A percentile compares a stretch with the other conserved stretches of the same genome.
Conservation (phyloP, 768 basidiomycete genomes). For the Collybia nuda region DNA sequence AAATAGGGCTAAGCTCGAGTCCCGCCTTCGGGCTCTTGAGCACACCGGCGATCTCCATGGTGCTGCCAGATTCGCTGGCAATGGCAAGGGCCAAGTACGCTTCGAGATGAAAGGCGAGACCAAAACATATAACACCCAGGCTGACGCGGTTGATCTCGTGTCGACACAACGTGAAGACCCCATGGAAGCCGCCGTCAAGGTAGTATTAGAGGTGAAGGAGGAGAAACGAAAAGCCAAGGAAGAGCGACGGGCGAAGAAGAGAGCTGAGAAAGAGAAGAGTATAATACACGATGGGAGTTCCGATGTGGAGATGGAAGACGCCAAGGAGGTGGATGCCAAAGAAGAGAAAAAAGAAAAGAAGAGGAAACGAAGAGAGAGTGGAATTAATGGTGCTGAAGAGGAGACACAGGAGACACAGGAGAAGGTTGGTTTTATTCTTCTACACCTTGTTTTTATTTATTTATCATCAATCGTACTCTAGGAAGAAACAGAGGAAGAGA, state of each 20-base stretch:
- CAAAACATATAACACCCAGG: constrained; percentile 82
- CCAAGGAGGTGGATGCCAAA: constrained; percentile 48
- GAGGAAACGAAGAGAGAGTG: constrained; percentile 59
- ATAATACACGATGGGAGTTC: constrained; percentile 34
- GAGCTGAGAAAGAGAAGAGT: constrained; percentile 46
- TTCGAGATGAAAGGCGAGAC: constrained; percentile 83
- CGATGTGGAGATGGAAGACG: constrained; percentile 23
- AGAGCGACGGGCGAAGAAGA: constrained; percentile 71
- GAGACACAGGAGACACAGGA: constrained; percentile 23
- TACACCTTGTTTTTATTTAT: constrained; percentile 2
- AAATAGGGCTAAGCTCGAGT: constrained; percentile 94
- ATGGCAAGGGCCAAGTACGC: constrained; percentile 67
- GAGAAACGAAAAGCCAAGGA: constrained; percentile 85
- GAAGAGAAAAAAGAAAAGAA: constrained; percentile 43
- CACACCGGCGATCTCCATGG: constrained; percentile 73
- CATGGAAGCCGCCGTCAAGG: constrained; percentile 72
- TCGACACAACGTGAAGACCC: constrained; percentile 83
- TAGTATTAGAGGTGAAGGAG: constrained; percentile 79
- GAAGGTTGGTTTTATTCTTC: constrained; percentile 36
- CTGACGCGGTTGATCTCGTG: constrained; percentile 81
- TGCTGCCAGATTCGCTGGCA: constrained; percentile 64
- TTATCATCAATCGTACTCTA: constrained; percentile 18
- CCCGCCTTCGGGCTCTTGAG: constrained; percentile 87
- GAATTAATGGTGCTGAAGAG: constrained; percentile 41
- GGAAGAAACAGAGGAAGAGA: constrained; percentile 81